phyloP scores from a whole-genome alignment of 2,329 filamentous ascomycete genomes.

The Penicillium sp. region DNA sequence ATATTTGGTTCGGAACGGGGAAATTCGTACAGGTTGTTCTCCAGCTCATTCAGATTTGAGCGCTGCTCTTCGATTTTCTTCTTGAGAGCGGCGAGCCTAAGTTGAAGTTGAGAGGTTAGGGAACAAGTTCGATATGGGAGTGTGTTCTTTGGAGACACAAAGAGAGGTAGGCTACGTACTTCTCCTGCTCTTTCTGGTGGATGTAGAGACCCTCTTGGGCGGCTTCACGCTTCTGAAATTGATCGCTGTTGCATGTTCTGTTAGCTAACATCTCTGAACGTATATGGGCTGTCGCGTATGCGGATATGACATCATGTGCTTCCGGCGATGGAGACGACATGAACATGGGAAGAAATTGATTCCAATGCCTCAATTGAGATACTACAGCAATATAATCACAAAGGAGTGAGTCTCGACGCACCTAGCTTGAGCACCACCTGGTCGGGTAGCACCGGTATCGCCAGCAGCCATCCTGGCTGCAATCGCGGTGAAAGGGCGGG shows the following conservation, averaged over 20 bases:
- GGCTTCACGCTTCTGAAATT: constrained; percentile 89
- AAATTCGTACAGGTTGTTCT: constrained; percentile 77
- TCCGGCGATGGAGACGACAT: background rate
- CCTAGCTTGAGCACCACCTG: constrained; percentile 42
- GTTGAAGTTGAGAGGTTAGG: constrained; percentile 29
- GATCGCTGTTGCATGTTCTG: constrained; percentile 64
- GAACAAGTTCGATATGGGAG: background rate
- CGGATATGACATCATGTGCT: constrained; percentile 25
- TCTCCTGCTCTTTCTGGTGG: constrained; percentile 84
- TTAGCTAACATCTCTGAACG: constrained; percentile 14
- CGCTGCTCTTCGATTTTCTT: constrained; percentile 74
- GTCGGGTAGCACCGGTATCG: constrained; percentile 63
- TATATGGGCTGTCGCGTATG: background rate
- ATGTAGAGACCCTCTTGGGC: constrained; percentile 86
- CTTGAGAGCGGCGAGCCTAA: constrained; percentile 69
- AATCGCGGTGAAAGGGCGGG: constrained; percentile 67
- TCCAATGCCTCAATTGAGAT: background rate
- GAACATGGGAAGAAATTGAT: background rate
- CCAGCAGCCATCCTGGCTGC: constrained; percentile 69
- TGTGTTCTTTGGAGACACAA: background rate
- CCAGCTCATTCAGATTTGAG: constrained; percentile 80
- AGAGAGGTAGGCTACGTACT: constrained; percentile 54
- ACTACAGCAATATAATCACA: background rate
- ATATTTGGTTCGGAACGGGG: background rate
- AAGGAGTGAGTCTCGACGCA: constrained; percentile 32